Evolutionary conservation across 108 stramenopile species (phyloP).

Genomic region (Cyclotella sp.): DNA sequence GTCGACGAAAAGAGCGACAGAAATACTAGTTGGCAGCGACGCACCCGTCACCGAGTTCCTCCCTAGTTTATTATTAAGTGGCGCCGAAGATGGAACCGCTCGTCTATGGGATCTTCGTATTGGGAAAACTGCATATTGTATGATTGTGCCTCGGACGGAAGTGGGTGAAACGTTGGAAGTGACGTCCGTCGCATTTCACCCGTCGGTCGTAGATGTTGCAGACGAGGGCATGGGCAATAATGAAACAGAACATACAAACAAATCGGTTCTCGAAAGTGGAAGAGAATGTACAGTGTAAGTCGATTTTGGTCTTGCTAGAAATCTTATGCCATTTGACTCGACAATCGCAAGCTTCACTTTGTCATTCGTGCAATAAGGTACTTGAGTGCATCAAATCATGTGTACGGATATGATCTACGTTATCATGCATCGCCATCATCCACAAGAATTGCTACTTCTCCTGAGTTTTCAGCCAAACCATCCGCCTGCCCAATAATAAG

Average conservation of each 20-base stretch:
- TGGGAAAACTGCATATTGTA: slow-evolving; percentile 53
- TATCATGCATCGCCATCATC: slow-evolving; percentile 24
- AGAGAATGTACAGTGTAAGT: slow-evolving; percentile 46
- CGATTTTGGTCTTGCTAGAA: neutral
- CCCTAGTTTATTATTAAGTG: slow-evolving; percentile 66
- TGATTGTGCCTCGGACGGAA: slow-evolving; percentile 31
- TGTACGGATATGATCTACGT: slow-evolving; percentile 50
- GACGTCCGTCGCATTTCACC: slow-evolving; percentile 70
- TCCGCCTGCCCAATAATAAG: slow-evolving; percentile 26
- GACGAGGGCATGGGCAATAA: neutral
- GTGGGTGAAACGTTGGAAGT: slow-evolving; percentile 45
- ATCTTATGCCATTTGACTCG: neutral
- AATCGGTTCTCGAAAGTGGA: neutral
- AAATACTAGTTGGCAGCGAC: neutral
- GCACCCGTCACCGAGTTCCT: slow-evolving; percentile 2
- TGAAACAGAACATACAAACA: slow-evolving; percentile 8
- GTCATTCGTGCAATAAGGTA: slow-evolving; percentile 15
- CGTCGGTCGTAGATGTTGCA: slow-evolving; percentile 15
- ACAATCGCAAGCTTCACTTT: neutral
- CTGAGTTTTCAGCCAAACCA: neutral
- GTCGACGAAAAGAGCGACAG: slow-evolving; percentile 1
- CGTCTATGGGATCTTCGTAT: slow-evolving; percentile 80
- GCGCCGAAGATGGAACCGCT: slow-evolving; percentile 83
- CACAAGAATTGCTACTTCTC: neutral
- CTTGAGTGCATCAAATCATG: slow-evolving; percentile 16